Evolutionary conservation across 257 asterid species (phyloP), one percentile per base, ranked within the genome.

Genomic region (Solanum piurae): DNA sequence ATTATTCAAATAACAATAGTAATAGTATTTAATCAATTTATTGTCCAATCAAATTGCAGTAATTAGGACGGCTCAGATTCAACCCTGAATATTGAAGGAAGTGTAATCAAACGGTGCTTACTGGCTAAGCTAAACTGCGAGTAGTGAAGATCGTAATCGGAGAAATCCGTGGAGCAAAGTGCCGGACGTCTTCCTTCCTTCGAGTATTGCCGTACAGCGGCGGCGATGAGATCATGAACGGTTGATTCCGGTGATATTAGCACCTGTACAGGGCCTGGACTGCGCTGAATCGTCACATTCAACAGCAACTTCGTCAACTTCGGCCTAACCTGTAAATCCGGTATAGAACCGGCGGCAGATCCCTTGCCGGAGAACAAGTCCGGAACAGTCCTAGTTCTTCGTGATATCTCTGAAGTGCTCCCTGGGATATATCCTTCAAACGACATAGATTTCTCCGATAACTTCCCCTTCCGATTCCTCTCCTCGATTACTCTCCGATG

Each of bases 71-170:
- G 88, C 37, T 84, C 64, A 66, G 86, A 90, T 77, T 84, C 9
- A n/a, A 33, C 6, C n/a, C 13, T 33, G 38, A 20, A 21, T 62
- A 49, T 38, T 29, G 18, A 69, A 69, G 60, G 11, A 36, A 55
- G 12, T 33, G 21, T 31, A 72, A 72, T 85, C 82, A 40, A 60
- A 29, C 34, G 66, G 36, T 4, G 25, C 98, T 92, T 92, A 96
- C 99, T 94, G 87, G 95, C 98, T 76, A 96, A 88, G 93, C 99
- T 94, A 87, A 96, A 96, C 86, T 96, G 99, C 8, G 99, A 95
- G 89, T 94, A 96, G 89, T 96, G 99, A 88, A 96, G 98, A 87
- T 92, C 95, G 86, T 92, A 95, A 25, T 89, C 92, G 6, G 91
- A 83, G 11, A 93, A 92, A 40, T 88, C 90, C 12, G 58, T 33